Base-by-base conservation (phyloP, 768 basidiomycete genomes). In the Tephrocybe sp. region DNA sequence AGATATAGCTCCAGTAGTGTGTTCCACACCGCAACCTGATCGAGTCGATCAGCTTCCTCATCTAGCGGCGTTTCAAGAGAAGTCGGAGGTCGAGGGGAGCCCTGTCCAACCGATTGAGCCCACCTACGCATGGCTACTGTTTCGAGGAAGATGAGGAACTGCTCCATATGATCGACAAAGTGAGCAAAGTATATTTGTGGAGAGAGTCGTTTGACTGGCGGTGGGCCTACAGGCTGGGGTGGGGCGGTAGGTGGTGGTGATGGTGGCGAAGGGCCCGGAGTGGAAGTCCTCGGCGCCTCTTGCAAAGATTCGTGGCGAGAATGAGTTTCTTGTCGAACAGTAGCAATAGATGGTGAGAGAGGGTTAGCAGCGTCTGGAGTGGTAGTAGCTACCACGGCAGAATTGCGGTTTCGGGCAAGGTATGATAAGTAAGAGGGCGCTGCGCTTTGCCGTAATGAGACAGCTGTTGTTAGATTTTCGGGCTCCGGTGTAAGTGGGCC, bases 151-250 rank as follows among this genome's bases (percentile, higher is more conserved):
- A 79, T 73, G 33, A 91, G 76, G 56, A 99, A 95, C 48, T 90
- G 81, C 2, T 74, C 75, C 50, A 87, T 82, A 57, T 94, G 91
- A 60, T 95, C 91, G 30, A 97, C 85, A 55, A 97, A 98, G 63
- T 97, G 92, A 0, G 93, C 86, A 61, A 97, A 98, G 65, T 92
- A 98, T 25, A 88, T 72, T 3, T 85, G 73, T 0, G 94, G 93
- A 0, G 92, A 93, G 0, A 92, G 87, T 0, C 77, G 71, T 60
- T 81, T 80, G 7, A 73, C 61, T 0, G 69, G 70, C 3, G 68
- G 64, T 52, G 50, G 64, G 47, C 12, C 29, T 27, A n/a, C 24
- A 50, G 33, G 47, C 45, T 40, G 61, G 50, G 49, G 54, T 22
- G 19, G 56, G 7, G 64, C 10, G 42, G 69, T 33, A 57, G 69